Base-by-base conservation (phyloP, 257 asterid species). In the Solanum chmielewskii region DNA sequence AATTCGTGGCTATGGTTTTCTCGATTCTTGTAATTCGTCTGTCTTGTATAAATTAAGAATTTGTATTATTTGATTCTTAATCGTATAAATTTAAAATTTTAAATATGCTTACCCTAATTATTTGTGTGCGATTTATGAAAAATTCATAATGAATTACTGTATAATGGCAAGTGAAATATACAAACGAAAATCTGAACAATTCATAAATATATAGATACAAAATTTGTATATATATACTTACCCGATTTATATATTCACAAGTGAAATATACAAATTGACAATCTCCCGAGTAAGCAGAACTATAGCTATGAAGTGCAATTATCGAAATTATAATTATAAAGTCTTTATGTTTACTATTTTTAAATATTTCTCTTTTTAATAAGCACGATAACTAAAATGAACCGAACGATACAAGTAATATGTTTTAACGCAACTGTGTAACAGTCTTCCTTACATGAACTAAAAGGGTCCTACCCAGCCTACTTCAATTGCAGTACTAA, bases 271-370 rank as follows among this genome's bases (percentile, higher is more conserved):
- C n/a, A 52, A 16, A 16, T 4, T 0, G 9, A 2, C 62, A 52
- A 1, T 1, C 0, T 52, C 10, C n/a, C 18, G 16, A 52, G 0
- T 4, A 52, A 3, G 20, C 23, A 18, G 0, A 7, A 52, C n/a
- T 52, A 52, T 18, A 18, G 0, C 2, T 52, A 52, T 52, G 1
- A 18, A 52, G 0, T 1, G 0, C 11, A 52, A 52, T 52, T 52
- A 52, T 52, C 0, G 0, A 52, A 52, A 52, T 0, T 52, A 18
- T 52, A 52, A 4, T 52, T 52, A 52, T 52, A 18, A 0, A 52
- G 0, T 52, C 23, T 18, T 52, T 52, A 6, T 18, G 2, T 52
- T 52, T 52, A 52, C 2, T 7, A 52, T 52, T 52, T 52, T 4
- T 52, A 52, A 52, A 52, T 6, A 31, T 52, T 52, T 52, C 0